Evolutionary conservation across 139 green algal genomes (phyloP), one percentile per base, ranked within the genome.

Genomic region (Picochlorum sp.): DNA sequence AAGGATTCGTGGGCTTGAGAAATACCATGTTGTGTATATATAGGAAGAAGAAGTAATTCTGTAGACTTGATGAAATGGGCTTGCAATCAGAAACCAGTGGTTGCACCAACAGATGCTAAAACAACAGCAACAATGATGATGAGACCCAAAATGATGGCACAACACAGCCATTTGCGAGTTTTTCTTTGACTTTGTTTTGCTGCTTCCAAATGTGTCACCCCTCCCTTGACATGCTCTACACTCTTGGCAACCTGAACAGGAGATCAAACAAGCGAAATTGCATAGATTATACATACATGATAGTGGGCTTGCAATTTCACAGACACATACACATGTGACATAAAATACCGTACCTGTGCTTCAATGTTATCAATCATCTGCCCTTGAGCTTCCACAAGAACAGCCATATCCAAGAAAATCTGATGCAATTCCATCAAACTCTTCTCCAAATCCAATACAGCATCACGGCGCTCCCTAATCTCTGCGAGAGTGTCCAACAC

Each of bases 391-490:
- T 94, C 86, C 59, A 93, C 86, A 15, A 98, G 80, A 56, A 96
- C 88, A 7, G 91, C 87, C 92, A 98, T 97, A 77, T 98, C 93
- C 71, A 97, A 72, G 65, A 97, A 97, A 30, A 96, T 90, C 77
- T 62, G 78, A 73, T 94, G 82, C 68, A 95, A 77, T 54, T 94
- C 87, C 58, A 92, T 60, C 55, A 95, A 69, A 57, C 66, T 73
- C 14, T 58, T 63, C 65, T 95, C 87, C 57, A 95, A 75, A 62
- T 94, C 83, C 63, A 75, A 66, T 3, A 86, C 71, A 4, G 88
- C 88, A 55, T 85, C 74, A 34, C 92, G 86, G 7, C 94, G 80
- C 72, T 98, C 94, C 67, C 95, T 80, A 50, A 99, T 96, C 77
- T 99, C 94, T 3, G 85, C 86, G 21, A 99, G 69, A 24, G 90